Conservation (phyloP, 108 stramenopile species). For the Discostella pseudostelligera region DNA sequence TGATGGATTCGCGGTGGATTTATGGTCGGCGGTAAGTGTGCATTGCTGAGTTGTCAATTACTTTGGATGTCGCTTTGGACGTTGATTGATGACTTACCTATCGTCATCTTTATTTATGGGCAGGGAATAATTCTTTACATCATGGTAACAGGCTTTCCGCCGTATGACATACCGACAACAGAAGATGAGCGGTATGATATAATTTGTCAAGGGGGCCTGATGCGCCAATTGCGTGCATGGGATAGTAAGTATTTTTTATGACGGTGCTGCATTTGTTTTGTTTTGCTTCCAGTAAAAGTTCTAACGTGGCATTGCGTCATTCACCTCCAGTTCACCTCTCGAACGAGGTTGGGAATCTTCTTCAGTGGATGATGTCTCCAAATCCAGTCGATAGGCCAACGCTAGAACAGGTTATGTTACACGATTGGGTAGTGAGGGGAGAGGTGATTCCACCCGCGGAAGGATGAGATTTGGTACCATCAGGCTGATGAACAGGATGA, state of each 20-base stretch:
- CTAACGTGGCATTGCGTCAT: conserved; percentile 6
- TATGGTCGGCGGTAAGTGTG: conserved; percentile 79
- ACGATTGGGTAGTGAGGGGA: conserved; percentile 55
- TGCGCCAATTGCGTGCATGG: conserved; percentile 74
- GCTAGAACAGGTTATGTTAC: conserved; percentile 52
- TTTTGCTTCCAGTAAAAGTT: conserved; percentile 2
- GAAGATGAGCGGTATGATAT: conserved; percentile 82
- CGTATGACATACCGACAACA: conserved; percentile 77
- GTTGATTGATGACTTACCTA: background rate
- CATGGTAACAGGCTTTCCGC: conserved; percentile 93
- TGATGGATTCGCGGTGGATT: conserved; percentile 92
- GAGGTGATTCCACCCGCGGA: conserved; percentile 17
- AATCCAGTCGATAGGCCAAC: conserved; percentile 54
- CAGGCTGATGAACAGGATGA: too few species aligned
- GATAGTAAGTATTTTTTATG: conserved; percentile 37
- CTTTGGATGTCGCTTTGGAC: background rate
- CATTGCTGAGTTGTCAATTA: background rate
- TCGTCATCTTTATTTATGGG: background rate
- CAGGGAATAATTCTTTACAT: conserved; percentile 94
- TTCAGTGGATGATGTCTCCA: conserved; percentile 55
- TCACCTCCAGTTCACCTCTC: conserved; percentile 31
- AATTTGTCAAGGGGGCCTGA: conserved; percentile 66
- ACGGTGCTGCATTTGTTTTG: background rate
- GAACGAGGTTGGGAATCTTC: conserved; percentile 42
- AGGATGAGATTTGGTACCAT: too few species aligned